phyloP scores from a whole-genome alignment of 1,284 basidiomycete genomes.

The Cystobasidium sp. region DNA sequence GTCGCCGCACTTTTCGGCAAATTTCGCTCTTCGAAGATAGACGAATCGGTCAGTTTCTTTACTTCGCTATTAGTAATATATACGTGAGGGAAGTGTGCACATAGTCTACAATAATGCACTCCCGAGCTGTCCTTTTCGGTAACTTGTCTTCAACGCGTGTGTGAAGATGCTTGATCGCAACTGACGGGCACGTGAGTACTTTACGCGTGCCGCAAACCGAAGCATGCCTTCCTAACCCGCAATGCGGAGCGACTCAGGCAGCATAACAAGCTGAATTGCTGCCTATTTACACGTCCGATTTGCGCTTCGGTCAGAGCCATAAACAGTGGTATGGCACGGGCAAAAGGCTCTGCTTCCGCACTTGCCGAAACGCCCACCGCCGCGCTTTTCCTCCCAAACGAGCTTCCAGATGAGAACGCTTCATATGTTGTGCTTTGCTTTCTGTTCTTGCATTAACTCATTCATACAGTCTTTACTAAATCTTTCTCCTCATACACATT shows the following conservation, averaged over 20 bases:
- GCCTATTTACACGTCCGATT: constrained; percentile 17
- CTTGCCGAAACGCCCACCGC: too few relatives aligned
- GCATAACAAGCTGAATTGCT: not conserved
- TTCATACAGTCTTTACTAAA: constrained; percentile 15
- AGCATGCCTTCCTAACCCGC: constrained; percentile 14
- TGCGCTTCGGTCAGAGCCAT: constrained; percentile 7
- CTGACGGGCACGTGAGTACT: constrained; percentile 7
- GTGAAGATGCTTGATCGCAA: not conserved
- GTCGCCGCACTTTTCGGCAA: too few relatives aligned
- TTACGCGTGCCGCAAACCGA: constrained; percentile 2
- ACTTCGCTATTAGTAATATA: too few relatives aligned
- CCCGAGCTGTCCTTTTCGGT: not conserved
- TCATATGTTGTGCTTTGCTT: not conserved
- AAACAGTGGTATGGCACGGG: constrained; percentile 27
- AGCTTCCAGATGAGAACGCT: too few relatives aligned
- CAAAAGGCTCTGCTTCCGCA: constrained; percentile 8
- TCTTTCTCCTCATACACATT: constrained; percentile 7
- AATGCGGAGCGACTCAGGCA: not conserved
- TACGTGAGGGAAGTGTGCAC: too few relatives aligned
- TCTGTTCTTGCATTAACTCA: not conserved
- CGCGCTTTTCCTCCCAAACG: too few relatives aligned
- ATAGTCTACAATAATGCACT: too few relatives aligned
- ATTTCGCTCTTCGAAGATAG: too few relatives aligned
- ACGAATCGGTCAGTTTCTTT: too few relatives aligned
- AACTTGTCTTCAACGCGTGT: not conserved